Evolutionary conservation across 805 yeast genomes (phyloP).

Genomic region (Kuraishia borneana): DNA sequence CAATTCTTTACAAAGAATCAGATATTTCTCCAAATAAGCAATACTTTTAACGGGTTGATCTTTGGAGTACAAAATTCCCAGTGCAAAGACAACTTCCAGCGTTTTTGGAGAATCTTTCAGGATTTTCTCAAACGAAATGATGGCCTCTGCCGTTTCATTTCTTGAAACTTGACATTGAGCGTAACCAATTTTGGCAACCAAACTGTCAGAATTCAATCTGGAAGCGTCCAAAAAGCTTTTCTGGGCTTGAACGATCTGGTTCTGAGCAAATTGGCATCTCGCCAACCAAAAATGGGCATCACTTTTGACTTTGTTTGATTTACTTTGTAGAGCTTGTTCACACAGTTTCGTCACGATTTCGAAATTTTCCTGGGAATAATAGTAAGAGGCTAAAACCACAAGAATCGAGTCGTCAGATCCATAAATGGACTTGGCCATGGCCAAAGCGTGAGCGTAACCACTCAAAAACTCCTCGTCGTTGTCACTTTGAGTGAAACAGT

Average conservation of each 20-base stretch:
- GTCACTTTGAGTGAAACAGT: slow-evolving; percentile 41
- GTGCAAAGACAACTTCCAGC: slow-evolving; percentile 61
- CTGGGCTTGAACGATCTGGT: slow-evolving; percentile 62
- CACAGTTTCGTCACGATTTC: slow-evolving; percentile 47
- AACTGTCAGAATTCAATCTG: slow-evolving; percentile 49
- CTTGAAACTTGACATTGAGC: slow-evolving; percentile 78
- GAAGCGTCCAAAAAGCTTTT: slow-evolving; percentile 62
- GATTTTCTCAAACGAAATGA: slow-evolving; percentile 70
- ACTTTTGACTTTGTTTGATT: slow-evolving; percentile 23
- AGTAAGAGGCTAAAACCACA: slow-evolving; percentile 56
- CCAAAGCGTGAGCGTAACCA: slow-evolving; percentile 49
- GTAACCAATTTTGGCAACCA: slow-evolving; percentile 68
- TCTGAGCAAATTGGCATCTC: slow-evolving; percentile 51
- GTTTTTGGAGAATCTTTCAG: slow-evolving; percentile 56
- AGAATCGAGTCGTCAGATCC: slow-evolving; percentile 50
- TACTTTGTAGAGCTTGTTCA: slow-evolving; percentile 30
- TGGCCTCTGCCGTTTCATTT: slow-evolving; percentile 71
- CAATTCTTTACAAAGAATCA: slow-evolving; percentile 44
- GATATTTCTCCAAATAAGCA: slow-evolving; percentile 55
- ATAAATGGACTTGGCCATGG: slow-evolving; percentile 29
- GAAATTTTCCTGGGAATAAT: slow-evolving; percentile 57
- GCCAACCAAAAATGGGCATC: slow-evolving; percentile 82
- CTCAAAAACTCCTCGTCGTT: slow-evolving; percentile 51
- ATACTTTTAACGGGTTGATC: slow-evolving; percentile 39
- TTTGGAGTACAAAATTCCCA: slow-evolving; percentile 66